phyloP scores from a whole-genome alignment of 1,284 basidiomycete genomes.

The Papiliotrema laurentii region DNA sequence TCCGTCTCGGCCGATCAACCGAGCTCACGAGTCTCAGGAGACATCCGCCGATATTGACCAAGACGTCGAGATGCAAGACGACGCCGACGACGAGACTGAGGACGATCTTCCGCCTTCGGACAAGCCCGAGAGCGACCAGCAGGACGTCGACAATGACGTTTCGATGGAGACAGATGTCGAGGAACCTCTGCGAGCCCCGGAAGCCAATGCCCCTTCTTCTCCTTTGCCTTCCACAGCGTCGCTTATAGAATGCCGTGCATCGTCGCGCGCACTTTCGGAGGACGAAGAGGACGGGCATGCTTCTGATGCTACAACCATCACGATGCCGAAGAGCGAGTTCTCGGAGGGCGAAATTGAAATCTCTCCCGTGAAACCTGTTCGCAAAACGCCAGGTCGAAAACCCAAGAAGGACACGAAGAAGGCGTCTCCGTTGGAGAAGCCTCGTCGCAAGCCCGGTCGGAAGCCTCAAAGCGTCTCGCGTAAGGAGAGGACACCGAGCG shows the following conservation, averaged over 20 bases:
- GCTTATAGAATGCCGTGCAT: background rate
- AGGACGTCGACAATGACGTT: conserved; percentile 3
- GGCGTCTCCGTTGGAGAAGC: background rate
- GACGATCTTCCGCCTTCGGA: background rate
- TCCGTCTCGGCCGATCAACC: no score
- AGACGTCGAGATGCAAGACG: conserved; percentile 1
- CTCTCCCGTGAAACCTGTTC: conserved; percentile 6
- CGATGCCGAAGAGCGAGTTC: conserved; percentile 21
- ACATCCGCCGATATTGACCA: conserved; percentile 2
- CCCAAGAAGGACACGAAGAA: no score
- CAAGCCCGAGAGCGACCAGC: no score
- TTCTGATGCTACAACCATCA: conserved; percentile 35
- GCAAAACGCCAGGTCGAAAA: background rate
- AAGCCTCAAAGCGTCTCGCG: background rate
- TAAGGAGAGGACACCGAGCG: background rate
- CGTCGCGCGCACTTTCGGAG: background rate
- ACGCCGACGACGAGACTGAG: conserved; percentile 1
- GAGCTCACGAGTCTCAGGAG: no score
- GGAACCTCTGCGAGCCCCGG: background rate
- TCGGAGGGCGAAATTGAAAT: conserved; percentile 13
- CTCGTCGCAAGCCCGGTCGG: no score
- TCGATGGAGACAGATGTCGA: conserved; percentile 5
- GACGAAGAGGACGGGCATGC: conserved; percentile 17
- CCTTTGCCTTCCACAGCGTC: background rate
- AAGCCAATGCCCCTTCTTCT: background rate